Evolutionary conservation across 2,329 filamentous ascomycete genomes (phyloP), one percentile per base, ranked within the genome.

Genomic region (Bipolaris victoriae): DNA sequence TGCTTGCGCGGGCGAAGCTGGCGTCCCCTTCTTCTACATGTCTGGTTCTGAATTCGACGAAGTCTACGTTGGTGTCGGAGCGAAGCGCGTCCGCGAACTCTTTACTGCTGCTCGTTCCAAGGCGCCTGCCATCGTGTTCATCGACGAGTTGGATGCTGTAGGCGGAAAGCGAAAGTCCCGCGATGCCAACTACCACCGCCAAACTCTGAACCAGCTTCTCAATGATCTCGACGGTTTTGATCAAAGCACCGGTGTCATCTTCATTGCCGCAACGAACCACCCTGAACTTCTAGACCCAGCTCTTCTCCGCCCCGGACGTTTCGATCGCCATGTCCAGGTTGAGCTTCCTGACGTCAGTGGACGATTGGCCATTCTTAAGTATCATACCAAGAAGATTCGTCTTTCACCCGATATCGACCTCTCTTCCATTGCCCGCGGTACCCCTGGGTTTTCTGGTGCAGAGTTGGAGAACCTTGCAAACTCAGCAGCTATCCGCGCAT

Each of bases 1-100:
- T 70, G 96, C 95, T 53, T 95, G 99, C 59, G 95, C 95, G 46
- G 95, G 95, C 50, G 95, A 99, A 80, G 93, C 95, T 52, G 95
- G 94, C 54, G 95, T 99, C 16, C 95, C 95, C 1, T 99, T 99
- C 84, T 99, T 98, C 84, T 99, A 97, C 84, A 98, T 99, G 94
- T 99, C 95, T 72, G 95, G 95, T 49, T 96, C 92, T 57, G 95
- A 99, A 76, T 99, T 99, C 73, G 95, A 99, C 72, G 95, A 99
- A 78, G 90, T 99, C 50, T 99, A 97, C 72, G 96, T 99, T 35
- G 95, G 95, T 73, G 95, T 99, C 52, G 92, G 93, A 73, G 92
- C 92, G 44, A 97, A 99, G 83, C 90, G 95, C 71, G 94, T 99
- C 47, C 91, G 95, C 57, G 95, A 97, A 61, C 85, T 97, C n/a